Conservation (phyloP, 352 stramenopile species). For the Halophytophthora polymorphica region DNA sequence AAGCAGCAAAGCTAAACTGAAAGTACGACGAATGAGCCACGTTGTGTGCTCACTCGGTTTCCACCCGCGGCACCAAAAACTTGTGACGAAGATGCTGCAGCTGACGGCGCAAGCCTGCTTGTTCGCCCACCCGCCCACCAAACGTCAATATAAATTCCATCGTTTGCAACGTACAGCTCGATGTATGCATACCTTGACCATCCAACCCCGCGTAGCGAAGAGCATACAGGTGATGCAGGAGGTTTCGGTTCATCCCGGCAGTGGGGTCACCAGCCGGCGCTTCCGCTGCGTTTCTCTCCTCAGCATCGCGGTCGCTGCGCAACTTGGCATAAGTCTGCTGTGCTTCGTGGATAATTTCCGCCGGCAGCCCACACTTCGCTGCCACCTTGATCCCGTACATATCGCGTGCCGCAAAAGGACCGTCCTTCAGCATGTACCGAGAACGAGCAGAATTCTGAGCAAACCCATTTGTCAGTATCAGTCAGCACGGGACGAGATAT, state of each 20-base stretch:
- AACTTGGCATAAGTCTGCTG: constrained; percentile 40
- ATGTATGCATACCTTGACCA: constrained; percentile 32
- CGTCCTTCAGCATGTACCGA: constrained; percentile 69
- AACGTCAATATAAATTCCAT: constrained; percentile 1
- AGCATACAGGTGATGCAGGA: constrained; percentile 76
- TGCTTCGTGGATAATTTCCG: constrained; percentile 56
- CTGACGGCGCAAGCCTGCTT: constrained; percentile 54
- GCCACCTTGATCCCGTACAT: constrained; percentile 87
- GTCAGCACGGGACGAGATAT: background rate
- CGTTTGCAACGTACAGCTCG: background rate
- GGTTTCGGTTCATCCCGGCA: constrained; percentile 35
- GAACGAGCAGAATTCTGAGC: constrained; percentile 49
- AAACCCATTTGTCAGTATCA: constrained; percentile 4
- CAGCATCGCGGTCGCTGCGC: constrained; percentile 16
- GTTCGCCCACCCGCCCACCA: too few relatives aligned
- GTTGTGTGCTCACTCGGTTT: constrained; percentile 5
- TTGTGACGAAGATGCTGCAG: constrained; percentile 66
- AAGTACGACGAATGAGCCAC: background rate
- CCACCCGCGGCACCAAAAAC: constrained; percentile 30
- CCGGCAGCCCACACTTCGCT: constrained; percentile 65
- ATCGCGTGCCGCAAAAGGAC: constrained; percentile 45
- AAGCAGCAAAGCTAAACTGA: background rate
- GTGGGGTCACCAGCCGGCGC: constrained; percentile 7
- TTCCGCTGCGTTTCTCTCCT: constrained; percentile 9
- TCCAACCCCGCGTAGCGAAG: constrained; percentile 62